Evolutionary conservation across 306 rosid genomes (phyloP).

Genomic region (cucumber (Cucumis sativus)): DNA sequence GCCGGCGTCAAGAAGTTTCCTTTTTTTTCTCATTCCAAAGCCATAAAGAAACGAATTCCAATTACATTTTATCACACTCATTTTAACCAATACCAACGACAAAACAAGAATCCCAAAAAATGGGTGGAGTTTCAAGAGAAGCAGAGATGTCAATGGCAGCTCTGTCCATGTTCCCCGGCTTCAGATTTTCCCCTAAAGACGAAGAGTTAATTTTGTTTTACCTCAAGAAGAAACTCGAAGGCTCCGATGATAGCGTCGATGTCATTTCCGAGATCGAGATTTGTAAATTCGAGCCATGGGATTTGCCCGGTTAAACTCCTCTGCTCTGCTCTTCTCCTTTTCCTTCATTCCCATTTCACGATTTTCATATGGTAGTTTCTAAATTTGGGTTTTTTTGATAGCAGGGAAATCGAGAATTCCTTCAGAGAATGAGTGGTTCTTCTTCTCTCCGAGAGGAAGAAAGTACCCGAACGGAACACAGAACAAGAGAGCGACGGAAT

Average conservation of each 20-base stretch:
- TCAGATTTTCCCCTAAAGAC: constrained; percentile 86
- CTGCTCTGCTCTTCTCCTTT: background rate
- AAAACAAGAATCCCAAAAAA: background rate
- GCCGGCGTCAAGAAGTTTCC: background rate
- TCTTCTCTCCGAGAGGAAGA: constrained; percentile 89
- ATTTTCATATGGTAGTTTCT: too few species aligned
- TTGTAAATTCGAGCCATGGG: constrained; percentile 89
- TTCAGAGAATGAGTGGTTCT: constrained; percentile 87
- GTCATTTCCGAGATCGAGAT: constrained; percentile 75
- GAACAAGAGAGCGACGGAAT: constrained; percentile 77
- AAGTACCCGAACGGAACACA: constrained; percentile 93
- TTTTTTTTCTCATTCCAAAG: background rate
- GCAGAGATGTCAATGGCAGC: constrained; percentile 59
- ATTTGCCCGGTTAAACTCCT: constrained; percentile 51
- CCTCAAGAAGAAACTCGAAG: constrained; percentile 57
- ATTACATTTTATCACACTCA: background rate
- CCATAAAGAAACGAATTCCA: constrained; percentile 2
- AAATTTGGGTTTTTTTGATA: background rate
- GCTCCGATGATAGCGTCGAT: constrained; percentile 46
- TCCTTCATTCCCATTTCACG: background rate
- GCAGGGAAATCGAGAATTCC: constrained; percentile 64
- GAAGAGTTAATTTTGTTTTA: constrained; percentile 75
- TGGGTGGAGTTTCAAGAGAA: constrained; percentile 32
- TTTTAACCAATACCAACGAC: background rate
- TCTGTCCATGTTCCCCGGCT: constrained; percentile 81